These are phyloP conservation scores for Hygrophorus pudorinus DNA, from an alignment of 768 basidiomycete genomes.

Conservation along the genomic window DNA sequence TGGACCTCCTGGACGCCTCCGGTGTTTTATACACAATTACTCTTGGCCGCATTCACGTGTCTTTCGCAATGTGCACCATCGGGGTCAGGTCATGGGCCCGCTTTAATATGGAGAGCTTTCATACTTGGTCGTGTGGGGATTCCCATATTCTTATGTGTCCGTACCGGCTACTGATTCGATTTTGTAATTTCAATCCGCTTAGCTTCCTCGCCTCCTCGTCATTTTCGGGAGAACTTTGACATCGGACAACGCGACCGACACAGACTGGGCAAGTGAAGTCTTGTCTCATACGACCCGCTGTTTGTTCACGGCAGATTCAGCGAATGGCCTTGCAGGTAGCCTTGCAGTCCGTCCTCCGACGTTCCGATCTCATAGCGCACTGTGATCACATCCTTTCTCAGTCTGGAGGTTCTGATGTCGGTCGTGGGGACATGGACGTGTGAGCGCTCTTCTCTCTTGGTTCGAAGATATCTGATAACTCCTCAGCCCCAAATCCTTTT, in stretches of 20 bases:
- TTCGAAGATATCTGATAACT: not conserved
- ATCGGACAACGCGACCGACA: conserved; percentile 37
- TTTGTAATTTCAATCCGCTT: not conserved
- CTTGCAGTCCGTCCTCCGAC: conserved; percentile 36
- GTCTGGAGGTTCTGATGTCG: conserved; percentile 15
- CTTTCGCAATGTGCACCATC: conserved; percentile 36
- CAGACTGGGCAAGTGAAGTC: conserved; percentile 45
- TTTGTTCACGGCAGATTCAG: conserved; percentile 15
- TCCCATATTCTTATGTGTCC: conserved; percentile 2
- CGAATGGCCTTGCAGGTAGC: conserved; percentile 38
- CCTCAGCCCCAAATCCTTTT: conserved; percentile 24
- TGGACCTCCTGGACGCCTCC: conserved; percentile 56
- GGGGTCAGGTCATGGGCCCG: conserved; percentile 18
- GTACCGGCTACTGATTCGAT: conserved; percentile 1
- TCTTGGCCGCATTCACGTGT: conserved; percentile 53
- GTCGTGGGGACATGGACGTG: conserved; percentile 20
- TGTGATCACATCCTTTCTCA: conserved; percentile 39
- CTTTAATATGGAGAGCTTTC: conserved; percentile 58
- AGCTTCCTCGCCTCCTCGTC: conserved; percentile 55
- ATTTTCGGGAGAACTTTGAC: conserved; percentile 47
- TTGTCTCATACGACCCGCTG: not conserved
- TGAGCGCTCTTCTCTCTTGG: conserved; percentile 9
- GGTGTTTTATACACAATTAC: conserved; percentile 58
- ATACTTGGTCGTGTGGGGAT: conserved; percentile 56
- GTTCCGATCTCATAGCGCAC: conserved; percentile 43